Evolutionary conservation across 345 rosid species (phyloP).

Genomic region (Moricandia arvensis): DNA sequence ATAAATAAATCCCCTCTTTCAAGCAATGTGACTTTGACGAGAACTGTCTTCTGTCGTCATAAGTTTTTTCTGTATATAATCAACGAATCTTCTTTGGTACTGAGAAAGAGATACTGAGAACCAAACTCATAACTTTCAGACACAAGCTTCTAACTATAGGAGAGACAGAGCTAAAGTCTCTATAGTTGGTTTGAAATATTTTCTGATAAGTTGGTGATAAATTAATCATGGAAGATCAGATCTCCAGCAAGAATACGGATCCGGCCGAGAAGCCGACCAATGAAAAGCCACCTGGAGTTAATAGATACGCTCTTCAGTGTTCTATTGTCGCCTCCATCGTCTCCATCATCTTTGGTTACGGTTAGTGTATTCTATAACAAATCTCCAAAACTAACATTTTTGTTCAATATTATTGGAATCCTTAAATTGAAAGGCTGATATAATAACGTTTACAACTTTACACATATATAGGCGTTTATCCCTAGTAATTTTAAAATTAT

Average conservation of each 20-base stretch:
- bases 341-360: constrained; percentile 85
- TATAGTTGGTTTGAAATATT: constrained; percentile 3
- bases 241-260: constrained; percentile 10
- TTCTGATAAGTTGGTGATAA: constrained; percentile 6
- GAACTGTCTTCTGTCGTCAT: constrained; percentile 12
- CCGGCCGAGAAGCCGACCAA: neutral
- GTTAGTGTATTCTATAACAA: constrained; percentile 32
- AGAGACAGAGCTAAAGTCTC: constrained; percentile 4
- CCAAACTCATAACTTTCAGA: constrained; percentile 29
- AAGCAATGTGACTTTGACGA: constrained; percentile 29
- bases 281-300: constrained; percentile 37
- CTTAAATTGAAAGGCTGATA: neutral
- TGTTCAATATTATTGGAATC: neutral
- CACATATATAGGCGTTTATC: neutral
- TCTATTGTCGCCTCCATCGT: constrained; percentile 72
- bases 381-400: neutral
- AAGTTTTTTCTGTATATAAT: constrained; percentile 11
- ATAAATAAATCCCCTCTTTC: constrained; percentile 3
- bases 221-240: constrained; percentile 29
- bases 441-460: neutral
- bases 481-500: neutral
- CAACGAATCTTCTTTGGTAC: constrained; percentile 26
- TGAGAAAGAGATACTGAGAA: constrained; percentile 8
- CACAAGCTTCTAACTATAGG: neutral
- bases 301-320: constrained; percentile 68